Evolutionary conservation across 495 filamentous ascomycete species (phyloP), one percentile per base, ranked within the genome.

Genomic region (Apodospora peruviana): DNA sequence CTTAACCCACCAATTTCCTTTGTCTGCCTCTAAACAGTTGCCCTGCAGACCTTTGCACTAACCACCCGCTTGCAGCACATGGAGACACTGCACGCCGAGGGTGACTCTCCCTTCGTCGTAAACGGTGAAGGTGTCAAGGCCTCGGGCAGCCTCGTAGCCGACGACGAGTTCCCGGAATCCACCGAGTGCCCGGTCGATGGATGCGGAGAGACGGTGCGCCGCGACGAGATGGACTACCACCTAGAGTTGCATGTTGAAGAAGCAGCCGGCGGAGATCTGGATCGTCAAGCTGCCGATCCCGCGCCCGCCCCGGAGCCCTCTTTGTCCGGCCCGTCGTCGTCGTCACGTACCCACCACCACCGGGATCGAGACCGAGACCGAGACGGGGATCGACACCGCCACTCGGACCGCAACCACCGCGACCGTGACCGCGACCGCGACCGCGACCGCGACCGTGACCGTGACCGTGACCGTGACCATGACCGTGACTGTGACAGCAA

Each of bases 221-320:
- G 77, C 12, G 58, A 67, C 2, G 81, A 88, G 51, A 64, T 93
- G 27, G 77, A 85, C 20, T 79, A 74, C 27, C 90, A 94, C 61
- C 65, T 90, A 32, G 85, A 90, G 59, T 67, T 90, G 41, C 90
- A 95, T 65, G 60, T 68, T 32, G 75, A 79, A 25, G 86, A 88
- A 58, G 66, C 68, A 11, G 66, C 75, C 43, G 78, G 78, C 17
- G 76, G 80, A 40, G 60, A 52, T 10, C 3, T 9, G 12, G 9
- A 10, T 8, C 9, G 1, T 9, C 2, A 1, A 22, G 20, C 22
- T 32, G 24, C 42, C n/a, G 27, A 29, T 32, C 5, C 42, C 42
- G n/a, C 24, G 10, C n/a, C n/a, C n/a, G n/a, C 42, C 5, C 23
- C 42, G 23, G n/a, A 8, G 5, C 7, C 14, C 17, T 12, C 24